Evolutionary conservation across 139 green algal species (phyloP), one percentile per base, ranked within the genome.

Genomic region (Chlamydomonas sphaeroides): DNA sequence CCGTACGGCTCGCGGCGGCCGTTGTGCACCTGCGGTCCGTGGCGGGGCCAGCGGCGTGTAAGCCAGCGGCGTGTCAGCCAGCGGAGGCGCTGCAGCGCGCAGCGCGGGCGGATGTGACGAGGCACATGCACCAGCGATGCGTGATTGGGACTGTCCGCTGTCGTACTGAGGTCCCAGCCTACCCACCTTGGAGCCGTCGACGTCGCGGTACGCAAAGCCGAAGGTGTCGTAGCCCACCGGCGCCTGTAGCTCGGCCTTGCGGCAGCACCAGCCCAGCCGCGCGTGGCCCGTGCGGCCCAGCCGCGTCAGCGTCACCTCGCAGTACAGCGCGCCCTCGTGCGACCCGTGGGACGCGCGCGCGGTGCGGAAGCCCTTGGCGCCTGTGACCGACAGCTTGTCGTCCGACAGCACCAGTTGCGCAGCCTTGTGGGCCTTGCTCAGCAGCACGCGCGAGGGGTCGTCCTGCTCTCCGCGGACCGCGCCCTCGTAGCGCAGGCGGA

Each of bases 191-290:
- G 70, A 86, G 53, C 94, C 95, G 14, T 95, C 88, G 21, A 93
- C 36, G 80, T 96, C 94, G 15, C 95, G 87, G 83, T 95, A 98
- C 21, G 73, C 77, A 56, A 92, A 95, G 36, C 95, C 92, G 59
- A 88, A 82, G 32, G 72, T 59, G 80, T 98, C 93, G 79, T 91
- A 96, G 18, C 93, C 93, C 35, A 98, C 93, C 5, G 95, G 95
- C n/a, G 90, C 95, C 56, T 98, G 88, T 7, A 98, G 81, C 79
- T 98, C 93, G 8, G 90, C 88, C 61, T 91, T 85, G 53, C 88
- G 86, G 0, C 93, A 97, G 65, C 91, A 87, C 92, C 94, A 98
- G 20, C 95, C 95, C 5, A 97, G 14, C 18, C 94, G 87, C 42
- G 76, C 88, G 48, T 94, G 93, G 36, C 94, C 92, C 36, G 84